Conservation (phyloP, 495 filamentous ascomycete species). For the Annulohypoxylon moriforme region DNA sequence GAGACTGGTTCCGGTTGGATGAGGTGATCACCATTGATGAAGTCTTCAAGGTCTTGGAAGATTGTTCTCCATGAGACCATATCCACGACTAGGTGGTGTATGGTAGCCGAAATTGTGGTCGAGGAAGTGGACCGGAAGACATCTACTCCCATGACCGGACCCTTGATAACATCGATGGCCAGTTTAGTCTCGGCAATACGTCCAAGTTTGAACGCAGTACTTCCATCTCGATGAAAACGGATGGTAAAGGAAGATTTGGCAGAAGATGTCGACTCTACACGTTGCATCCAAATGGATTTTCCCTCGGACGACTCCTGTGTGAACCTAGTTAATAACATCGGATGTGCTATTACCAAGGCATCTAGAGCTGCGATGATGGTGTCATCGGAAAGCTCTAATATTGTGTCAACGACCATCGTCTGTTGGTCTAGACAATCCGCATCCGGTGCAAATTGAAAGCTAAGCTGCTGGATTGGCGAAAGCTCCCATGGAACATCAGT, state of each 20-base stretch:
- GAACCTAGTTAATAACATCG: neutral
- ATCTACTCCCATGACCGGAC: neutral
- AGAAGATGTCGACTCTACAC: neutral
- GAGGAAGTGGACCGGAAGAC: neutral
- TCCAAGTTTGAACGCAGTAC: neutral
- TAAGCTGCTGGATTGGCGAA: neutral
- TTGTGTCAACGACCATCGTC: neutral
- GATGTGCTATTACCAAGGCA: neutral
- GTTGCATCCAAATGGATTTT: neutral
- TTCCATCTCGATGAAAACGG: neutral
- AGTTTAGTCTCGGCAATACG: neutral
- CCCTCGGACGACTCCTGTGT: neutral
- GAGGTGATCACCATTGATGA: neutral
- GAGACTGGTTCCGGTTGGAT: neutral
- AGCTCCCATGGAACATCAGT: neutral
- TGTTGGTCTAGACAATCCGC: neutral
- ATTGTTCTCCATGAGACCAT: conserved; percentile 5
- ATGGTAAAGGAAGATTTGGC: neutral
- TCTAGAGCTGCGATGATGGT: neutral
- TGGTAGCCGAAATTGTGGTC: neutral
- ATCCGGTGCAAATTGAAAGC: neutral
- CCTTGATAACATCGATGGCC: neutral
- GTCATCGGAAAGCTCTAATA: neutral
- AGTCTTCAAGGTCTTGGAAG: neutral
- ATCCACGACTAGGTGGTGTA: conserved; percentile 3